Evolutionary conservation across 2,329 filamentous ascomycete species (phyloP), one percentile per base, ranked within the genome.

Genomic region (Cyanodermella asteris): DNA sequence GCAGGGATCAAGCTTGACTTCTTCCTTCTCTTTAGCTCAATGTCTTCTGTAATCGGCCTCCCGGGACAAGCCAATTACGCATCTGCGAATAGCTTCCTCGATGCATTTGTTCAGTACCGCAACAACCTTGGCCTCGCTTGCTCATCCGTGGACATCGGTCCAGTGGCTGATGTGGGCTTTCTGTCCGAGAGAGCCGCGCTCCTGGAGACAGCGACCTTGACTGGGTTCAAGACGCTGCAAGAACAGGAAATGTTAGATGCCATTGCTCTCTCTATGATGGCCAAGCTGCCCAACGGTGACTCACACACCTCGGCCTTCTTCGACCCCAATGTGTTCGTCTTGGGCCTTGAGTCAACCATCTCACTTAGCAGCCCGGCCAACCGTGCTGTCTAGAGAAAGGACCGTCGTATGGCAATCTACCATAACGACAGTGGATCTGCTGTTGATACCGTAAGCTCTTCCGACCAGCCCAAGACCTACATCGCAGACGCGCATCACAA

Each of bases 21-120:
- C 22, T 43, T 45, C 29, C 26, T 34, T 7, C 6, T 29, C n/a
- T 24, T 33, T 18, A 24, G 20, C 21, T 33, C 27, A 10, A 7
- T 27, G 2, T 26, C 19, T 6, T 11, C 29, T 6, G 22, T 36
- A 2, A 13, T 23, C 8, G 35, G 29, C 6, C 18, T 26, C 4
- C 29, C 26, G 6, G 39, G 34, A 0, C 41, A 44, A 22, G 23
- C 25, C 5, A 33, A 33, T 7, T 45, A 44, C 22, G 36, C 36
- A 4, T 37, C 37, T 0, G 42, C 32, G 13, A 42, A 42, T 31
- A 38, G 29, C 16, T 47, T 40, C 34, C 34, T 38, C 16, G 42
- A 43, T 8, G 26, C 29, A 3, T 41, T 45, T 21, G 38, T 36
- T 1, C 34, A 39, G 5, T 36, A 30, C 16, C 29, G 29, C 6